Evolutionary conservation across 148 eudicot species (phyloP).

Genomic region (Rhododendron molle): DNA sequence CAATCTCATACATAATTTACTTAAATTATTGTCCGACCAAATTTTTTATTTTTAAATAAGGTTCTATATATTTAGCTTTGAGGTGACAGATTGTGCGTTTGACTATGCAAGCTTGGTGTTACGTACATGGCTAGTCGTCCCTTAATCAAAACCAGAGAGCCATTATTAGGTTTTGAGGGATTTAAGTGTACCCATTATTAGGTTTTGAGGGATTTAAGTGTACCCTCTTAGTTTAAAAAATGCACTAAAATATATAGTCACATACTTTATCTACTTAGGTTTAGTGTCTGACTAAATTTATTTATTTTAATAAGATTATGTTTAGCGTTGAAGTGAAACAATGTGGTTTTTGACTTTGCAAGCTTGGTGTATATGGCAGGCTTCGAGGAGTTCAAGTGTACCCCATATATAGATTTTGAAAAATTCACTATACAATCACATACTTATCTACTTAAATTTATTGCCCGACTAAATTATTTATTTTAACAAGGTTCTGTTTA

Average conservation of each 20-base stretch:
- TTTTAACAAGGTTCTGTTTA: too few relatives aligned
- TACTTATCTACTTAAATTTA: too few relatives aligned
- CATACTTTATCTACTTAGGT: neutral
- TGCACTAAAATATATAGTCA: neutral
- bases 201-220: neutral
- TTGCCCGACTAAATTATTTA: too few relatives aligned
- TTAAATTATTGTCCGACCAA: neutral
- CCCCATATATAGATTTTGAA: too few relatives aligned
- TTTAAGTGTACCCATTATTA: neutral
- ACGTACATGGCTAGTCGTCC: neutral
- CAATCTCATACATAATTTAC: neutral
- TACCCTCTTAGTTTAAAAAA: neutral
- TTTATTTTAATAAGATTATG: neutral
- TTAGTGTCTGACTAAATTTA: neutral
- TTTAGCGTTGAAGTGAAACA: neutral
- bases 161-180: neutral
- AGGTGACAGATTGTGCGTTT: neutral
- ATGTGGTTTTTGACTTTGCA: neutral
- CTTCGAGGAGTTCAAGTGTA: too few relatives aligned
- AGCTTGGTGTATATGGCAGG: too few relatives aligned
- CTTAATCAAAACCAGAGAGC: neutral
- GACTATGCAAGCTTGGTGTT: neutral
- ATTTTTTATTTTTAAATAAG: neutral
- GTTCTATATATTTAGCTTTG: neutral
- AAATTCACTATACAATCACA: too few relatives aligned